A percentile compares a stretch with the other conserved stretches of the same genome.
phyloP scores from a whole-genome alignment of 345 rosid species.

The Lepidium didymum region DNA sequence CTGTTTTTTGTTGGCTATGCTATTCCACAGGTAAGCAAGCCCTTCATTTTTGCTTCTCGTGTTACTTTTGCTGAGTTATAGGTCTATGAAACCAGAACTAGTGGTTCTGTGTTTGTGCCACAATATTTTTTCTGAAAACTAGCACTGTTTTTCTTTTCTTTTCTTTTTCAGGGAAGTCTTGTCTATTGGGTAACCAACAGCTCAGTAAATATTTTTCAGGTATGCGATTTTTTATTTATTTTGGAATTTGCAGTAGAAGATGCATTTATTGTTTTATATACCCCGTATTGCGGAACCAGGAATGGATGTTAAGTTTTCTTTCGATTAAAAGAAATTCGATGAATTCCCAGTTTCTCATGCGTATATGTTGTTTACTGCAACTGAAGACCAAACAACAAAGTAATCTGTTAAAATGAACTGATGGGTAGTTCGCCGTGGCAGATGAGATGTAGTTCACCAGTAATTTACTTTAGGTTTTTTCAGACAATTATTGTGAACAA shows the following conservation, averaged over 20 bases:
- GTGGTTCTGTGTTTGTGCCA: not conserved
- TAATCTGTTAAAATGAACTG: not conserved
- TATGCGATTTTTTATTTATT: conserved; percentile 18
- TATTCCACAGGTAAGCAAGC: conserved; percentile 64
- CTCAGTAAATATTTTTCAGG: conserved; percentile 67
- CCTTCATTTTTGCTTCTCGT: not conserved
- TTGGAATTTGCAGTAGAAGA: not conserved
- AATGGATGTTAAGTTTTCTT: not conserved
- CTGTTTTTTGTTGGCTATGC: conserved; percentile 45
- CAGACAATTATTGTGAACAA: not conserved
- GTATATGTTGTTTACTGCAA: not conserved
- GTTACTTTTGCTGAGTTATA: not conserved
- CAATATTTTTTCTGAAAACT: not conserved
- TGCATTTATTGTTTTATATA: not conserved
- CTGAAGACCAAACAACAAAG: not conserved
- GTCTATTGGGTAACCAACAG: conserved; percentile 89
- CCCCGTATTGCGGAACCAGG: not conserved
- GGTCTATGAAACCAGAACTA: not conserved
- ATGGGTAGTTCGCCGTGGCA: not conserved
- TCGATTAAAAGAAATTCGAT: not conserved
- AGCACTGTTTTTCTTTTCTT: not conserved
- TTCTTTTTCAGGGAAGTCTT: conserved; percentile 66
- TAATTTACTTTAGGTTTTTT: not conserved
- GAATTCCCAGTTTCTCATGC: not conserved
- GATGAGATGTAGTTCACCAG: not conserved